These are phyloP conservation scores for Marchantia paleacea DNA, from an alignment of 225 moss, liverwort and hornwort species.

Conservation along the genomic window DNA sequence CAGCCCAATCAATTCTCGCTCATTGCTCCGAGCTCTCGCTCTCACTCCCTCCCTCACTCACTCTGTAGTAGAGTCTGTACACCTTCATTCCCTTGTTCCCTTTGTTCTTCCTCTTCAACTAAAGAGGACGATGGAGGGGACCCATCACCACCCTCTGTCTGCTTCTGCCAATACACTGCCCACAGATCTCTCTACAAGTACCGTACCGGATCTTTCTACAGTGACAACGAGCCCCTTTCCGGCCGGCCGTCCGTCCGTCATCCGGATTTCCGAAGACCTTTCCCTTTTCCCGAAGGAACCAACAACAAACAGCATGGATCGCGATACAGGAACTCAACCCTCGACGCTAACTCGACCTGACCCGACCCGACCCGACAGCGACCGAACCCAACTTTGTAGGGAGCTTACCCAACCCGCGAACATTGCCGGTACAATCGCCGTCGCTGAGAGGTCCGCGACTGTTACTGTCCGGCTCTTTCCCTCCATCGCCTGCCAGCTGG, in stretches of 20 bases:
- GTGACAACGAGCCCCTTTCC: not conserved
- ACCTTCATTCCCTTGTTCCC: not conserved
- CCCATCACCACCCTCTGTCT: not conserved
- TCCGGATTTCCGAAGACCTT: no score
- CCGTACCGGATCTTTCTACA: not conserved
- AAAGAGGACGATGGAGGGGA: not conserved
- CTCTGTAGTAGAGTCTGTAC: not conserved
- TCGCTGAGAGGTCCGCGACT: not conserved
- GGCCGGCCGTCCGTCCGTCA: not conserved
- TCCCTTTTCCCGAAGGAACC: not conserved
- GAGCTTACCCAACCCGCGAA: not conserved
- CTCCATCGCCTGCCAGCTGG: not conserved
- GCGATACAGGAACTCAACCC: not conserved
- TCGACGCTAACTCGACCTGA: not conserved
- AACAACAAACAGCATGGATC: not conserved
- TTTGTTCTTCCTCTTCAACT: not conserved
- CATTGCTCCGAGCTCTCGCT: not conserved
- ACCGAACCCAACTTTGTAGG: not conserved
- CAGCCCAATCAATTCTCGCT: constrained; percentile 11
- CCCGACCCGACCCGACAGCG: not conserved
- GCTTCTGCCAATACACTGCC: not conserved
- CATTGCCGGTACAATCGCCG: not conserved
- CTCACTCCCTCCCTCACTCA: not conserved
- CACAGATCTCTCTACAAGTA: not conserved
- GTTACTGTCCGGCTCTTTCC: not conserved